These are phyloP conservation scores for Teratosphaeria destructans DNA, from an alignment of 2,329 filamentous ascomycete genomes.

Conservation along the genomic window DNA sequence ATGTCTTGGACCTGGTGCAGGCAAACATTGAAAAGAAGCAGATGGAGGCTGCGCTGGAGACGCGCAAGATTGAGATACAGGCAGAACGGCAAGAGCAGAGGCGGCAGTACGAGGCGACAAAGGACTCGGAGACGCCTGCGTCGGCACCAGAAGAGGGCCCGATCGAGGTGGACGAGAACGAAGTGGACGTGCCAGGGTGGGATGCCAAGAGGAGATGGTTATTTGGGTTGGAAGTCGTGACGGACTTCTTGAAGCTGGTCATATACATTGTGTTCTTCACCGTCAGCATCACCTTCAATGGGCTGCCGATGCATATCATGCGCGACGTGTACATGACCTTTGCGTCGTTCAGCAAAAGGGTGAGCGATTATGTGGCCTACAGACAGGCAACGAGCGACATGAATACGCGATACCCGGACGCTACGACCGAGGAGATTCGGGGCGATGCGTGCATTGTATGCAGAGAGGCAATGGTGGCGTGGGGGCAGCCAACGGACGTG, in stretches of 20 bases:
- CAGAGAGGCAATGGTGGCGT: constrained; percentile 85
- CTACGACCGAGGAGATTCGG: constrained; percentile 71
- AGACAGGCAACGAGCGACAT: constrained; percentile 87
- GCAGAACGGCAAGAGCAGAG: constrained; percentile 40
- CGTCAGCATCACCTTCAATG: constrained; percentile 88
- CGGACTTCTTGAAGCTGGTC: constrained; percentile 81
- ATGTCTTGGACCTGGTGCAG: constrained; percentile 68
- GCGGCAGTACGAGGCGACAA: constrained; percentile 17
- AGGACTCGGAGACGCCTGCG: constrained; percentile 26
- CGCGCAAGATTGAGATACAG: constrained; percentile 58
- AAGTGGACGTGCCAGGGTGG: constrained; percentile 93
- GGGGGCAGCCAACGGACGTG: constrained; percentile 42
- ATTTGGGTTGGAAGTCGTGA: constrained; percentile 67
- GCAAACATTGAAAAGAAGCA: constrained; percentile 65
- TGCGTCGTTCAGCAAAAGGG: constrained; percentile 77
- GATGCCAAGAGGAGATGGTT: constrained; percentile 91
- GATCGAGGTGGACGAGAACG: constrained; percentile 73
- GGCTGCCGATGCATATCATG: constrained; percentile 92
- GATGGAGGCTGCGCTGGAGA: constrained; percentile 56
- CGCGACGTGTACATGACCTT: constrained; percentile 90
- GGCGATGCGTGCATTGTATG: constrained; percentile 96
- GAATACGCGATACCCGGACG: constrained; percentile 82
- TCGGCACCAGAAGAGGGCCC: constrained; percentile 44
- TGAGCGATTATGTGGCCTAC: constrained; percentile 83
- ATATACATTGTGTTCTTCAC: constrained; percentile 89